phyloP scores from a whole-genome alignment of 371 early-diverging fungal species.

The Syncephalastrum contaminatum region DNA sequence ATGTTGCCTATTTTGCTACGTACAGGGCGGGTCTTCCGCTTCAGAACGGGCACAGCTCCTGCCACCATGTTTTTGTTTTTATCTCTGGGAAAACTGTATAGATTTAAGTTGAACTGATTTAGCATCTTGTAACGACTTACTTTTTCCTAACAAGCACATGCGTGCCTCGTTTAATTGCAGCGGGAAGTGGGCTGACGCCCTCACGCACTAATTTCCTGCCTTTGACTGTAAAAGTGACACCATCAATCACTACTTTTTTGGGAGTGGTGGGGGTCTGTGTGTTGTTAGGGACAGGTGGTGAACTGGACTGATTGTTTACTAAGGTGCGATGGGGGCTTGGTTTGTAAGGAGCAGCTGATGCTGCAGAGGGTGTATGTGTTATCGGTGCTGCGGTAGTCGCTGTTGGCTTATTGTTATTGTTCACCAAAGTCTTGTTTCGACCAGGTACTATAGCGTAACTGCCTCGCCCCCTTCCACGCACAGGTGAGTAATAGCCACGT shows the following conservation, averaged over 20 bases:
- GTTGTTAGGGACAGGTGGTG: slow-evolving; percentile 1
- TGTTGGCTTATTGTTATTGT: slow-evolving; percentile 4
- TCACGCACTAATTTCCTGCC: slow-evolving; percentile 42
- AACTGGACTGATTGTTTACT: not conserved
- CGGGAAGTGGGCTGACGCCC: slow-evolving; percentile 14
- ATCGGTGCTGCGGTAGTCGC: not conserved
- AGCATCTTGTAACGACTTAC: slow-evolving; percentile 8
- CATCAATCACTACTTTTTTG: slow-evolving; percentile 38
- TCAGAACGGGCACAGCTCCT: slow-evolving; percentile 13
- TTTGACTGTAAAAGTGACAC: slow-evolving; percentile 45
- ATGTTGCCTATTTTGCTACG: slow-evolving; percentile 45
- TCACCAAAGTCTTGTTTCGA: slow-evolving; percentile 3
- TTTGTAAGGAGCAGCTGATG: slow-evolving; percentile 1
- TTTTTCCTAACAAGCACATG: slow-evolving; percentile 18
- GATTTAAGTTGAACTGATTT: not conserved
- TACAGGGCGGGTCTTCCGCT: slow-evolving; percentile 11
- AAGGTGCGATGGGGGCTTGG: slow-evolving; percentile 2
- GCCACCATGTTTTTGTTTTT: slow-evolving; percentile 23
- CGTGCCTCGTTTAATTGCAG: slow-evolving; percentile 11
- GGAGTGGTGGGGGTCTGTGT: slow-evolving; percentile 19
- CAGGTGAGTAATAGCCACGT: not conserved
- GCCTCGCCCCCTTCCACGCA: too few species aligned
- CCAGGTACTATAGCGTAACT: not conserved
- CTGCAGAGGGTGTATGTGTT: not conserved
- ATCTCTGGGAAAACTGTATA: slow-evolving; percentile 3